A percentile compares a stretch with the other conserved stretches of the same genome.
phyloP scores from a whole-genome alignment of 2,329 filamentous ascomycete species.

The Verruconis gallopava region DNA sequence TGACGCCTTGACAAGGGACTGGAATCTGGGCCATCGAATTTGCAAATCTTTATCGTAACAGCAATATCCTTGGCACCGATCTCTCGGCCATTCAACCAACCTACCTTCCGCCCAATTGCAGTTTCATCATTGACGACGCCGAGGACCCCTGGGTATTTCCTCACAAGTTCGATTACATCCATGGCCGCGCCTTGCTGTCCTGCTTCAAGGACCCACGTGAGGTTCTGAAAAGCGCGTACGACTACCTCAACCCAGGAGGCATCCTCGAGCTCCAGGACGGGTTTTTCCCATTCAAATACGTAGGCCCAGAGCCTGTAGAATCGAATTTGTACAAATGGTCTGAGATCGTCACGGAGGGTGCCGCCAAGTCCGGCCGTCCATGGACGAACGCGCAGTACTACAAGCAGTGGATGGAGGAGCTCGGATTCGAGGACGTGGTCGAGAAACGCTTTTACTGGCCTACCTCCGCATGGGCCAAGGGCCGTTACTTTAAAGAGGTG shows the following conservation, averaged over 20 bases:
- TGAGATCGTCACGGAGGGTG: background rate
- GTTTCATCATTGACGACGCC: constrained; percentile 23
- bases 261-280: constrained; percentile 34
- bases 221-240: constrained; percentile 16
- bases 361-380: constrained; percentile 2
- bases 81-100: constrained; percentile 27
- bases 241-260: constrained; percentile 31
- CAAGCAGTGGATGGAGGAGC: constrained; percentile 14
- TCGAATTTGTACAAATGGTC: constrained; percentile 5
- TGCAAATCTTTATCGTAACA: constrained; percentile 25
- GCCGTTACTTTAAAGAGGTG: constrained; percentile 13
- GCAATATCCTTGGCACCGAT: constrained; percentile 25
- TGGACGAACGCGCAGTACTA: constrained; percentile 5
- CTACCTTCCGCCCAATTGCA: constrained; percentile 21
- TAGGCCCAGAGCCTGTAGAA: background rate
- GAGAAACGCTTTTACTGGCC: constrained; percentile 15
- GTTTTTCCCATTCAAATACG: constrained; percentile 17
- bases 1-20: background rate
- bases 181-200: constrained; percentile 27
- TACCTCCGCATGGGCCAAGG: constrained; percentile 16
- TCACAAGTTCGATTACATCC: constrained; percentile 44
- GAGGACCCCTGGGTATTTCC: constrained; percentile 17
- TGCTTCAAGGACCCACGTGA: constrained; percentile 19
- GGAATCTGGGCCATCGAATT: constrained; percentile 26
- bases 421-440: constrained; percentile 16